Percentiles rank a stretch among this genome's conserved stretches.
Evolutionary conservation across 306 rosid species (phyloP).

Genomic region (Vigna radiata): DNA sequence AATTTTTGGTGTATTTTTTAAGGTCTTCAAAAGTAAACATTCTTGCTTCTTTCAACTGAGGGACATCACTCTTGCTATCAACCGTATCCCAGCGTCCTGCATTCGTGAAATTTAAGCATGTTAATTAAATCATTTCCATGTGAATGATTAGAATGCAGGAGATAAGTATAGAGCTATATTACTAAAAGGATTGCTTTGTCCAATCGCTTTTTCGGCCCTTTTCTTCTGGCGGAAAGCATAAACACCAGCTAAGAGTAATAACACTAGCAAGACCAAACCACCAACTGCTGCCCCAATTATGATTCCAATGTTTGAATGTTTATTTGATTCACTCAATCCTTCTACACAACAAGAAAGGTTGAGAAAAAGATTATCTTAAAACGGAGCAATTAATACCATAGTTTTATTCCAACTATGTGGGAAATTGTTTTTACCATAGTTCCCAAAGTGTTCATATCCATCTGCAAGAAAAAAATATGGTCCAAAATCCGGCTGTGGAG

Average conservation of each 20-base stretch:
- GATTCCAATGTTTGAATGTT: constrained; percentile 39
- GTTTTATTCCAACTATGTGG: background rate
- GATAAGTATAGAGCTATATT: background rate
- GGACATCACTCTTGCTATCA: constrained; percentile 44
- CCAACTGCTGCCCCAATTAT: constrained; percentile 67
- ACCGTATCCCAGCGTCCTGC: constrained; percentile 50
- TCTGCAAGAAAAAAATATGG: constrained; percentile 37
- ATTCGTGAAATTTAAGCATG: constrained; percentile 28
- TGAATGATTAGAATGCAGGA: background rate
- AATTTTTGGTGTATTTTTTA: constrained; percentile 55
- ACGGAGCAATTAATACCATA: background rate
- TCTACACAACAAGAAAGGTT: background rate
- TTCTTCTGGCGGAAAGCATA: constrained; percentile 63
- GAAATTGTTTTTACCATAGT: constrained; percentile 36
- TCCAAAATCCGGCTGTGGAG: constrained; percentile 28
- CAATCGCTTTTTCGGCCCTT: constrained; percentile 56
- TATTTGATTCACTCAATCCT: constrained; percentile 29
- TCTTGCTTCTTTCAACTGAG: constrained; percentile 64
- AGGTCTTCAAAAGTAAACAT: constrained; percentile 68
- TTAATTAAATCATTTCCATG: constrained; percentile 4
- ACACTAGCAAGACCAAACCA: constrained; percentile 52
- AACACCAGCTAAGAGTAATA: constrained; percentile 52
- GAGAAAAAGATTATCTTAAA: background rate
- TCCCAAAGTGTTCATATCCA: constrained; percentile 21
- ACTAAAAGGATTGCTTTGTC: constrained; percentile 53